Conservation (phyloP, 495 filamentous ascomycete species). For the Durotheca rogersii region DNA sequence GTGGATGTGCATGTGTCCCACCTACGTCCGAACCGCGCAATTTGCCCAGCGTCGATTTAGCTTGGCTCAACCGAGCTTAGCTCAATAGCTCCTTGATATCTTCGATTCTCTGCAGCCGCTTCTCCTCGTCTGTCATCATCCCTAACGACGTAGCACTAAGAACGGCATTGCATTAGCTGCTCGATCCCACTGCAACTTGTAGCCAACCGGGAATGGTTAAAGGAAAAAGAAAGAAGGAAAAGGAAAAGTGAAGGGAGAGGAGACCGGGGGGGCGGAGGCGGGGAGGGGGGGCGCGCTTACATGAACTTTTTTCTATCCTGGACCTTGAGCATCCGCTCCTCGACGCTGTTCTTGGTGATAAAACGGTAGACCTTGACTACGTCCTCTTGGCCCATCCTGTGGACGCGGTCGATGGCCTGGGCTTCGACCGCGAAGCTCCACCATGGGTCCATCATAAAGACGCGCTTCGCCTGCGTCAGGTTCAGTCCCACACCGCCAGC, state of each 20-base stretch:
- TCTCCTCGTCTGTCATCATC: slow-evolving; percentile 92
- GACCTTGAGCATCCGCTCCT: slow-evolving; percentile 89
- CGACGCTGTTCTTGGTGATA: slow-evolving; percentile 85
- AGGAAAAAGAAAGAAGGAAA: background rate
- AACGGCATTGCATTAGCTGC: too few species aligned
- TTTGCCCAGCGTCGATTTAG: background rate
- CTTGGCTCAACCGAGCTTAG: slow-evolving; percentile 37
- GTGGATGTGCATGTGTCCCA: too few species aligned
- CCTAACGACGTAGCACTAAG: slow-evolving; percentile 88
- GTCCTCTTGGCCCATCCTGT: slow-evolving; percentile 91
- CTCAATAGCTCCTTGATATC: slow-evolving; percentile 92
- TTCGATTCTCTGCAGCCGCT: slow-evolving; percentile 83
- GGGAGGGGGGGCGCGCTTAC: slow-evolving; percentile 51
- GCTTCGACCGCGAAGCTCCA: slow-evolving; percentile 97
- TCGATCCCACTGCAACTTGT: too few species aligned
- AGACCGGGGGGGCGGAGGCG: too few species aligned
- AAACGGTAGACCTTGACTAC: slow-evolving; percentile 86
- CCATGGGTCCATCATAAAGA: slow-evolving; percentile 99
- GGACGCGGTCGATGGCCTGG: slow-evolving; percentile 98
- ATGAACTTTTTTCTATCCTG: slow-evolving; percentile 97
- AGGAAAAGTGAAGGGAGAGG: slow-evolving; percentile 34
- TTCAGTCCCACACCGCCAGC: slow-evolving; percentile 95
- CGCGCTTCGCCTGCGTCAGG: slow-evolving; percentile 79
- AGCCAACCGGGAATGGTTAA: too few species aligned
- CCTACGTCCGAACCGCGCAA: too few species aligned